Percentiles rank a stretch among this genome's conserved stretches.
These are phyloP conservation scores for Yamadazyma buinensis DNA, from an alignment of 1,139 yeast genomes.

Conservation along the genomic window DNA sequence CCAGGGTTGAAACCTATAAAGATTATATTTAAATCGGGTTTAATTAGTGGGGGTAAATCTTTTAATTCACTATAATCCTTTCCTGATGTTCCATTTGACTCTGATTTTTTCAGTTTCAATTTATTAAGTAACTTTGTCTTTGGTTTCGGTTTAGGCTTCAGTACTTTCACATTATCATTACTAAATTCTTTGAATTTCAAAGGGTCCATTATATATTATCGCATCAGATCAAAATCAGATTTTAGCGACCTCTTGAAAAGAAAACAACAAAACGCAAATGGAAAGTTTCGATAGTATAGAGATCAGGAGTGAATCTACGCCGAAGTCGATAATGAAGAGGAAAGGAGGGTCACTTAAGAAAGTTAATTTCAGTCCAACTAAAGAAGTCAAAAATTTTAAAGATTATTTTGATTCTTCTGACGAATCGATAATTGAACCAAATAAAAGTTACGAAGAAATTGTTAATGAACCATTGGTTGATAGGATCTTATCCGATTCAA, in stretches of 20 bases:
- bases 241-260: no score
- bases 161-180: slow-evolving; percentile 1
- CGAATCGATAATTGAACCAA: slow-evolving; percentile 5
- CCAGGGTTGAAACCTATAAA: slow-evolving; percentile 81
- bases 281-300: slow-evolving; percentile 4
- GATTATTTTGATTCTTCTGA: slow-evolving; percentile 18
- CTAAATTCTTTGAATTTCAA: slow-evolving; percentile 6
- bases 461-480: slow-evolving; percentile 2
- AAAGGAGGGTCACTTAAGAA: slow-evolving; percentile 4
- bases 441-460: slow-evolving; percentile 1
- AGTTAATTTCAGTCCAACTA: slow-evolving; percentile 41
- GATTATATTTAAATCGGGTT: slow-evolving; percentile 34
- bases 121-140: no score
- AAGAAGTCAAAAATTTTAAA: slow-evolving; percentile 21
- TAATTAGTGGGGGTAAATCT: slow-evolving; percentile 37
- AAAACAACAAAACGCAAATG: slow-evolving; percentile 2
- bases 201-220: no score
- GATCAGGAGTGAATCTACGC: slow-evolving; percentile 14
- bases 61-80: slow-evolving; percentile 5
- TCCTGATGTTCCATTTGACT: no score
- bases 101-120: no score
- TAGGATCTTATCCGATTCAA: slow-evolving; percentile 40
- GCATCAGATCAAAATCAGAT: no score
- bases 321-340: slow-evolving; percentile 14
- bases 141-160: slow-evolving; percentile 2